phyloP scores from a whole-genome alignment of 2,329 filamentous ascomycete species.

The Phaeoacremonium minimum region DNA sequence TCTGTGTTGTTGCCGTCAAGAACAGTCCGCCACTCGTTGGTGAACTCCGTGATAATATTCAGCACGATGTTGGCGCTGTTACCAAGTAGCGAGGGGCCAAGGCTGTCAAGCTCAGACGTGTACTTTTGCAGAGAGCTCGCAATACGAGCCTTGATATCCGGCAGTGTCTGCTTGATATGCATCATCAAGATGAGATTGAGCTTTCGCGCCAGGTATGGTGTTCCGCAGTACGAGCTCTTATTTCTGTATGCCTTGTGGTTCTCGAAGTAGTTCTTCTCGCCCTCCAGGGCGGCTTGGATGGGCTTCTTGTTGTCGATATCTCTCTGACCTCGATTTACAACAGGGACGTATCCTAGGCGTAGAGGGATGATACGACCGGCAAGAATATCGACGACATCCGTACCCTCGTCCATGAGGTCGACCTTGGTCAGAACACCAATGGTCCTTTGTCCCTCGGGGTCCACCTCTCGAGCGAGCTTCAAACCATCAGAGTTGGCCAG shows the following conservation, averaged over 20 bases:
- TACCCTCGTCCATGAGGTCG: conserved; percentile 98
- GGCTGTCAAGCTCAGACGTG: conserved; percentile 68
- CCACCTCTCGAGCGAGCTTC: conserved; percentile 94
- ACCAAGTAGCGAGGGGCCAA: conserved; percentile 92
- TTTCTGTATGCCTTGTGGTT: conserved; percentile 98
- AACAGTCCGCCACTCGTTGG: conserved; percentile 94
- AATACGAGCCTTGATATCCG: conserved; percentile 97
- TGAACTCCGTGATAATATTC: conserved; percentile 98
- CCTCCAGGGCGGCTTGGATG: conserved; percentile 84
- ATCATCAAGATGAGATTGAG: conserved; percentile 99
- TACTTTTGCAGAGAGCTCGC: conserved; percentile 94
- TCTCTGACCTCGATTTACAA: conserved; percentile 95
- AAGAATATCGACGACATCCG: conserved; percentile 96
- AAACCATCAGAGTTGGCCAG: conserved; percentile 97
- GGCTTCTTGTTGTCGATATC: conserved; percentile 98
- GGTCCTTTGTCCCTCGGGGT: conserved; percentile 87
- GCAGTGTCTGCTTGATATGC: conserved; percentile 99
- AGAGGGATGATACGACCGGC: conserved; percentile 96
- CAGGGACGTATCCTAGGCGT: conserved; percentile 87
- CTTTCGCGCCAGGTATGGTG: conserved; percentile 92
- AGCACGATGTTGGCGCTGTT: conserved; percentile 96
- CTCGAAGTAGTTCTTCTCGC: conserved; percentile 96
- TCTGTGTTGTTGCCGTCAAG: conserved; percentile 96
- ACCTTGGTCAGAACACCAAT: conserved; percentile 97
- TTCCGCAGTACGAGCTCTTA: conserved; percentile 98